Conservation (phyloP, 1,284 basidiomycete species). For the Xanthoconium separans region DNA sequence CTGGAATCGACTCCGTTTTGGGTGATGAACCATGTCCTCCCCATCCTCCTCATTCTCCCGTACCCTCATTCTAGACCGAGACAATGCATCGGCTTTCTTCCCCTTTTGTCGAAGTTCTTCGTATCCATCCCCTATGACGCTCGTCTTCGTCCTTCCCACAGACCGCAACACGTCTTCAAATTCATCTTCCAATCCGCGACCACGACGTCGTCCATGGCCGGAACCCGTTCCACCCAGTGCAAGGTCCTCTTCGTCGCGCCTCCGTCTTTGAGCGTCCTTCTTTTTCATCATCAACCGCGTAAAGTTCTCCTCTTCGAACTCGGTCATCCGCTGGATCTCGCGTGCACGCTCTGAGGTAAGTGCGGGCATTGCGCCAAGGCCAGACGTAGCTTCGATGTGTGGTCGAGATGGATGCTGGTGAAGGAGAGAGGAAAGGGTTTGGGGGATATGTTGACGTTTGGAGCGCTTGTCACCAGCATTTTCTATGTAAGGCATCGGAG, state of each 20-base stretch:
- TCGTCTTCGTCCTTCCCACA: slow-evolving; percentile 45
- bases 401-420: slow-evolving; percentile 50
- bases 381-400: slow-evolving; percentile 41
- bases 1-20: slow-evolving; percentile 78
- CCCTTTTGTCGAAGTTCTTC: slow-evolving; percentile 71
- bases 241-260: slow-evolving; percentile 87
- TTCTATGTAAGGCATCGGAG: slow-evolving; percentile 89
- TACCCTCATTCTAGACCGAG: slow-evolving; percentile 42
- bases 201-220: slow-evolving; percentile 54
- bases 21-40: slow-evolving; percentile 43
- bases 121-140: slow-evolving; percentile 62
- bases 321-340: slow-evolving; percentile 79
- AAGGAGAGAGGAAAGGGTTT: slow-evolving; percentile 69
- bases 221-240: slow-evolving; percentile 72
- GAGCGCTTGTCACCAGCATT: slow-evolving; percentile 34
- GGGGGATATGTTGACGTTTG: slow-evolving; percentile 31
- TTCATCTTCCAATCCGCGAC: slow-evolving; percentile 81
- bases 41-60: slow-evolving; percentile 41
- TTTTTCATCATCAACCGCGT: slow-evolving; percentile 91
- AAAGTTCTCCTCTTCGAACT: slow-evolving; percentile 97
- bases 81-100: slow-evolving; percentile 62
- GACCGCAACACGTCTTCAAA: slow-evolving; percentile 77
- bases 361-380: slow-evolving; percentile 65
- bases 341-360: slow-evolving; percentile 67
- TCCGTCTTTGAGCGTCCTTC: slow-evolving; percentile 78